Evolutionary conservation across 495 filamentous ascomycete genomes (phyloP).

Genomic region (Neurospora sp.): DNA sequence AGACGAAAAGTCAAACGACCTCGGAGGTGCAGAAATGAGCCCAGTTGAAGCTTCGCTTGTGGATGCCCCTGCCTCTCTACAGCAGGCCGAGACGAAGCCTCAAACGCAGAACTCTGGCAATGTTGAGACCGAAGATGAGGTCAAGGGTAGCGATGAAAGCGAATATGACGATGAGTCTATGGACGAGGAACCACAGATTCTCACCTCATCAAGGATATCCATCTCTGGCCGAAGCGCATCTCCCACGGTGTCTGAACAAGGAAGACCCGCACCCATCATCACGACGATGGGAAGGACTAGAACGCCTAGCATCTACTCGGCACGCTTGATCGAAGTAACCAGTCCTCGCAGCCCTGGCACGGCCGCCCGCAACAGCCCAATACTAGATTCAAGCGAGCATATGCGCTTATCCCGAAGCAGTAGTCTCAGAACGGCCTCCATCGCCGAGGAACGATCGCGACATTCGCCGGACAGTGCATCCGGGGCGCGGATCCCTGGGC

Average conservation of each 20-base stretch:
- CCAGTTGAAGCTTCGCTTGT: not conserved
- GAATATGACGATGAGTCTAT: slow-evolving; percentile 38
- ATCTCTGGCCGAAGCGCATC: slow-evolving; percentile 36
- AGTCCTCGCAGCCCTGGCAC: slow-evolving; percentile 33
- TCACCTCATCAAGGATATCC: slow-evolving; percentile 45
- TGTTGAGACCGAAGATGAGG: slow-evolving; percentile 6
- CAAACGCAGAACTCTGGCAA: not conserved
- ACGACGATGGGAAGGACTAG: slow-evolving; percentile 26
- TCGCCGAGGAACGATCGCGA: slow-evolving; percentile 23
- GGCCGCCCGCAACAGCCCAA: slow-evolving; percentile 31
- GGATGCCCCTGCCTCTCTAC: not conserved
- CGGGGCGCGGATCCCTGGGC: slow-evolving; percentile 8
- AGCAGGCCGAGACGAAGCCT: not conserved
- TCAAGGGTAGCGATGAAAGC: slow-evolving; percentile 25
- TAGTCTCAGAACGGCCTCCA: slow-evolving; percentile 31
- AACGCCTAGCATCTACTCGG: slow-evolving; percentile 41
- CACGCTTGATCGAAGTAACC: slow-evolving; percentile 44
- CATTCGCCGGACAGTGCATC: slow-evolving; percentile 11
- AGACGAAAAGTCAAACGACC: not conserved
- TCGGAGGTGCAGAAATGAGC: not conserved
- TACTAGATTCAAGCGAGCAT: slow-evolving; percentile 27
- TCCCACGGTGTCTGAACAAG: slow-evolving; percentile 29
- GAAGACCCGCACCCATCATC: slow-evolving; percentile 27
- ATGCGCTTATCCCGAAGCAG: slow-evolving; percentile 23
- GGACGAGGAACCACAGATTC: slow-evolving; percentile 42